Evolutionary conservation across 139 green algal species (phyloP).

Genomic region (Chlorella sp.): DNA sequence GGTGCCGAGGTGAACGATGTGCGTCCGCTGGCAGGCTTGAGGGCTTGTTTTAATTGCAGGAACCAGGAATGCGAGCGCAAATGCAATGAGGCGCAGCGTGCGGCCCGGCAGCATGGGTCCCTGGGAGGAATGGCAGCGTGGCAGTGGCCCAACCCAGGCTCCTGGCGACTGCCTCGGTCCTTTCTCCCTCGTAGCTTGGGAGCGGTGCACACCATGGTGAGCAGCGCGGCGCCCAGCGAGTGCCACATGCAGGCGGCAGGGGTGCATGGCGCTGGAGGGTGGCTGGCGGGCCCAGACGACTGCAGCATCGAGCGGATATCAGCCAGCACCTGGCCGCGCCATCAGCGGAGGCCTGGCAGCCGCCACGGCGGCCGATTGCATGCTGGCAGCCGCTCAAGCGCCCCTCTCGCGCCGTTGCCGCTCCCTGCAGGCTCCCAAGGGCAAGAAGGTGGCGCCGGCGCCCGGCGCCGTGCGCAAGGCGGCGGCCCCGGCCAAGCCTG

Average conservation of each 20-base stretch:
- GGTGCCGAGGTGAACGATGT: too few species aligned
- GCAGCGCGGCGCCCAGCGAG: background rate
- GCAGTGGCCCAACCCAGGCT: background rate
- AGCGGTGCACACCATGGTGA: conserved; percentile 15
- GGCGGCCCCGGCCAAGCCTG: conserved; percentile 73
- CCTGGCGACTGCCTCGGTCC: background rate
- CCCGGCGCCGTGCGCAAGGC: conserved; percentile 77
- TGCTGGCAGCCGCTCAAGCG: background rate
- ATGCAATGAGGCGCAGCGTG: too few species aligned
- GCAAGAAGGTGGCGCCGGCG: conserved; percentile 81
- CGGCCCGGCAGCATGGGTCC: too few species aligned
- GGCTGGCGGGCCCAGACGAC: background rate
- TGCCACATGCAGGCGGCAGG: background rate
- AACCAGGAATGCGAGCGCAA: too few species aligned
- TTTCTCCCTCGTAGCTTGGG: background rate
- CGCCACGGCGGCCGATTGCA: conserved; percentile 1
- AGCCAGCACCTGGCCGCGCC: background rate
- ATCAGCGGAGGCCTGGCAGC: background rate
- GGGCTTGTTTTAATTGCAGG: too few species aligned
- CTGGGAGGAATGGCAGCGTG: background rate
- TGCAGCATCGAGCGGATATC: background rate
- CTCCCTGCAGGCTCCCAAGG: conserved; percentile 63
- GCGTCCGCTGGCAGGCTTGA: too few species aligned
- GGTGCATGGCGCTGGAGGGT: background rate
- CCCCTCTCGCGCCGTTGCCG: too few species aligned